phyloP scores from a whole-genome alignment of 306 rosid species.

The Vachellia collinsii region DNA sequence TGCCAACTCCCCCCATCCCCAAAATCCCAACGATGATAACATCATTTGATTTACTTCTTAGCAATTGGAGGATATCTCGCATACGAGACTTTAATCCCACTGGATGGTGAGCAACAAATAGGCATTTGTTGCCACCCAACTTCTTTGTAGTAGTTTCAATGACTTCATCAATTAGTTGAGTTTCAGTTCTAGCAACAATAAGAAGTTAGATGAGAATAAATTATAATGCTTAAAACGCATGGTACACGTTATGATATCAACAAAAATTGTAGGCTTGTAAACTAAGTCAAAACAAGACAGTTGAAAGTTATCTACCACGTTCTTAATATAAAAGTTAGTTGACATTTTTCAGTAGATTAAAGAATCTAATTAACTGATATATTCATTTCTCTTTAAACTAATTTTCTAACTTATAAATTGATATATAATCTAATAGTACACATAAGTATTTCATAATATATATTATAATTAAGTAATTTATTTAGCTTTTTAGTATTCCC shows the following conservation, averaged over 20 bases:
- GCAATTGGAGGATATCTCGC: background rate
- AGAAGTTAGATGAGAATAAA: background rate
- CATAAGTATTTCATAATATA: too few relatives aligned
- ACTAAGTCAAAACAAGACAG: too few relatives aligned
- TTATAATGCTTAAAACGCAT: background rate
- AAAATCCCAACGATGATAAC: background rate
- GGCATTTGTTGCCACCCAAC: background rate
- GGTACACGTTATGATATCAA: background rate
- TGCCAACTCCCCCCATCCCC: background rate
- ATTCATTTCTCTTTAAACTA: too few relatives aligned
- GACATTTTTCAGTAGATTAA: too few relatives aligned
- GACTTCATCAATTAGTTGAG: background rate
- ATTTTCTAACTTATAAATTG: too few relatives aligned
- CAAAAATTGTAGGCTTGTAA: background rate
- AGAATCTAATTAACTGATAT: too few relatives aligned
- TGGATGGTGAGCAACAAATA: background rate
- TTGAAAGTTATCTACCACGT: background rate
- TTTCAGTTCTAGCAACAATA: background rate
- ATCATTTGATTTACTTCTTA: background rate
- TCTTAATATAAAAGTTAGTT: too few relatives aligned
- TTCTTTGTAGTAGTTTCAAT: background rate
- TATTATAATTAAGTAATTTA: too few relatives aligned
- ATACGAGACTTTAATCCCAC: background rate
- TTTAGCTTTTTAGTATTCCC: too few relatives aligned
- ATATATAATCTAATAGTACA: too few relatives aligned